These are phyloP conservation scores for Amphichorda felina DNA, from an alignment of 2,329 filamentous ascomycete species.

Conservation along the genomic window DNA sequence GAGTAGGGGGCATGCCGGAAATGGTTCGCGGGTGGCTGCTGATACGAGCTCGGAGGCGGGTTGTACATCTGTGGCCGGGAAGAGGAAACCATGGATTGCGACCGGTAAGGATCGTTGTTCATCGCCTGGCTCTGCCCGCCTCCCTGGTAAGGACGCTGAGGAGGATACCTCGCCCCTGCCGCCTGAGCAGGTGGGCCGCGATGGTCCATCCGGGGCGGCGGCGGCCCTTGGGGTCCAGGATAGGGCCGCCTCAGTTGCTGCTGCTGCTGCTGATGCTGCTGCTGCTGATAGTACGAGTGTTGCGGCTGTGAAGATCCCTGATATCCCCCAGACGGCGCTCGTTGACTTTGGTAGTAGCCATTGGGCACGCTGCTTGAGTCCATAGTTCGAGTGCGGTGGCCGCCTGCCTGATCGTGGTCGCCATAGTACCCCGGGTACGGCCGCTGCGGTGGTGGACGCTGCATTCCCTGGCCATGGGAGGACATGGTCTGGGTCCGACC, in stretches of 20 bases:
- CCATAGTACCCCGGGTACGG: slow-evolving; percentile 24
- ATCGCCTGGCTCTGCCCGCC: slow-evolving; percentile 52
- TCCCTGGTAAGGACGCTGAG: slow-evolving; percentile 50
- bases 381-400: slow-evolving; percentile 12
- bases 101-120: slow-evolving; percentile 77
- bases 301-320: slow-evolving; percentile 18
- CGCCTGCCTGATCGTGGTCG: slow-evolving; percentile 14
- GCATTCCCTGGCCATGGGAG: slow-evolving; percentile 29
- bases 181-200: slow-evolving; percentile 34
- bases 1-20: slow-evolving; percentile 67
- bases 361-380: slow-evolving; percentile 22
- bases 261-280: slow-evolving; percentile 15
- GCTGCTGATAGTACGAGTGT: slow-evolving; percentile 7
- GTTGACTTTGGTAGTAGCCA: slow-evolving; percentile 41
- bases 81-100: slow-evolving; percentile 78
- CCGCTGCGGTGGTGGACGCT: slow-evolving; percentile 50
- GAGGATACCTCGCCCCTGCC: slow-evolving; percentile 26
- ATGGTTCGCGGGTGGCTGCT: slow-evolving; percentile 56
- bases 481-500: slow-evolving; percentile 76
- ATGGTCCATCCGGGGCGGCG: slow-evolving; percentile 56
- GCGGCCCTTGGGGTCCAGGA: slow-evolving; percentile 18
- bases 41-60: slow-evolving; percentile 47
- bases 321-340: slow-evolving; percentile 36
- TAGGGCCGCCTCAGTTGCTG: slow-evolving; percentile 30
- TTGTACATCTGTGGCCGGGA: slow-evolving; percentile 64